Percentiles rank a stretch among this genome's conserved stretches.
phyloP scores from a whole-genome alignment of 441 rosid species.

The Melastoma candidum region DNA sequence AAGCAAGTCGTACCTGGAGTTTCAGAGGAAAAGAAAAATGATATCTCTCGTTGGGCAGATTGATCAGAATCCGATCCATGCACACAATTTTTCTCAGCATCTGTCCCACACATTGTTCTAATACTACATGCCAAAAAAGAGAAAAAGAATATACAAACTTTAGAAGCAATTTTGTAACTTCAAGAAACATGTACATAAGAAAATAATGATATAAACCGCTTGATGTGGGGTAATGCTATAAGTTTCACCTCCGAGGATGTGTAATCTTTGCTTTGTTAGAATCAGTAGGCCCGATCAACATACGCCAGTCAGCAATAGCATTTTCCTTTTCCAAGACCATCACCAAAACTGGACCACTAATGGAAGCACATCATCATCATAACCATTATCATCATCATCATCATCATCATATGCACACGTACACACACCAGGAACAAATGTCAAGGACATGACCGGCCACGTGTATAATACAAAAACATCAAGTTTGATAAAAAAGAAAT shows the following conservation, averaged over 20 bases:
- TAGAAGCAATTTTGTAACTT: neutral
- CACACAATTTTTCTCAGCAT: slow-evolving; percentile 60
- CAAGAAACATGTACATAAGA: neutral
- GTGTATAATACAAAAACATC: no score
- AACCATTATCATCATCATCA: no score
- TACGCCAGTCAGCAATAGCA: slow-evolving; percentile 75
- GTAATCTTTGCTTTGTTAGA: slow-evolving; percentile 53
- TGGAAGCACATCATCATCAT: slow-evolving; percentile 11
- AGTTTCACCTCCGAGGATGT: slow-evolving; percentile 63
- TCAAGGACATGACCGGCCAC: neutral
- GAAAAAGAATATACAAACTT: neutral
- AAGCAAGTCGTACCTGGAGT: slow-evolving; percentile 30
- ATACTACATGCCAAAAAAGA: slow-evolving; percentile 33
- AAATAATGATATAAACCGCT: neutral
- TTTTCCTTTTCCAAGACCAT: slow-evolving; percentile 71
- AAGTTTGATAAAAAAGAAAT: no score
- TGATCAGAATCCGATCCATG: slow-evolving; percentile 74
- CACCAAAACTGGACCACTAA: slow-evolving; percentile 67
- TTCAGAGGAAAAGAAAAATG: slow-evolving; percentile 54
- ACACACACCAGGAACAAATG: neutral
- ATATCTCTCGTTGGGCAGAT: slow-evolving; percentile 71
- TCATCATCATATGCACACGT: slow-evolving; percentile 2
- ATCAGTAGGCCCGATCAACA: slow-evolving; percentile 75
- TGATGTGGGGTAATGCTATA: neutral
- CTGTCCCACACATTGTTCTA: slow-evolving; percentile 65